Evolutionary conservation across 2,329 filamentous ascomycete species (phyloP).

Genomic region (Stagonosporopsis cucurbitacearum): DNA sequence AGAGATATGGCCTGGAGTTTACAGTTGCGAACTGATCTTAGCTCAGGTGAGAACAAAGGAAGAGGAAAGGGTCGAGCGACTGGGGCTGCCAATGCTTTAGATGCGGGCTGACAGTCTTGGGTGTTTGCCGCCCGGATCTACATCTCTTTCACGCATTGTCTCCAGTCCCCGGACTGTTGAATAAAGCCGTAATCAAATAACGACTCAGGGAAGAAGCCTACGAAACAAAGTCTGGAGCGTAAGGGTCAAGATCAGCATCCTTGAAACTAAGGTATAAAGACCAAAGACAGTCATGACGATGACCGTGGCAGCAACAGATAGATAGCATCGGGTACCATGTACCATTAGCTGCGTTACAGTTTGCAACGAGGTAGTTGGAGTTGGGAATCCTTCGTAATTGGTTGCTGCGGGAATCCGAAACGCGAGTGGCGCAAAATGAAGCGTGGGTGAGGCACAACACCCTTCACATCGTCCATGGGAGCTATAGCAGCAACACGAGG

Average conservation of each 20-base stretch:
- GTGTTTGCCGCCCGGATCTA: slow-evolving; percentile 23
- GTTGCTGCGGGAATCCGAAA: slow-evolving; percentile 27
- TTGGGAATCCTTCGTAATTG: slow-evolving; percentile 21
- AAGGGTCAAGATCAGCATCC: slow-evolving; percentile 27
- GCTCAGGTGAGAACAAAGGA: slow-evolving; percentile 24
- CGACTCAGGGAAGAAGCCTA: slow-evolving; percentile 13
- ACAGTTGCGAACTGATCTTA: slow-evolving; percentile 23
- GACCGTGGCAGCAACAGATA: slow-evolving; percentile 17
- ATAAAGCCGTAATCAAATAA: slow-evolving; percentile 18
- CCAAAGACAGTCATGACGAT: slow-evolving; percentile 22
- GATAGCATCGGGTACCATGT: not conserved
- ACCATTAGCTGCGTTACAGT: not conserved
- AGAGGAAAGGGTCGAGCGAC: slow-evolving; percentile 26
- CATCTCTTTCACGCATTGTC: slow-evolving; percentile 34
- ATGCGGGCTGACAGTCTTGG: slow-evolving; percentile 28
- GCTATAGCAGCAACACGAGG: not conserved
- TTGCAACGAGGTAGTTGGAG: slow-evolving; percentile 4
- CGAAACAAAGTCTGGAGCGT: slow-evolving; percentile 25
- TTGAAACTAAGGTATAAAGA: slow-evolving; percentile 30
- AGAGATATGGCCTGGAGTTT: slow-evolving; percentile 30
- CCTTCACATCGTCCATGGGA: slow-evolving; percentile 25
- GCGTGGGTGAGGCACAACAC: slow-evolving; percentile 30
- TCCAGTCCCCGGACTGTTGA: slow-evolving; percentile 30
- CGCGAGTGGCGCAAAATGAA: slow-evolving; percentile 37
- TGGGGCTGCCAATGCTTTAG: slow-evolving; percentile 42